Base-by-base conservation (phyloP, 345 rosid species). In the Rhodomyrtus tomentosa region DNA sequence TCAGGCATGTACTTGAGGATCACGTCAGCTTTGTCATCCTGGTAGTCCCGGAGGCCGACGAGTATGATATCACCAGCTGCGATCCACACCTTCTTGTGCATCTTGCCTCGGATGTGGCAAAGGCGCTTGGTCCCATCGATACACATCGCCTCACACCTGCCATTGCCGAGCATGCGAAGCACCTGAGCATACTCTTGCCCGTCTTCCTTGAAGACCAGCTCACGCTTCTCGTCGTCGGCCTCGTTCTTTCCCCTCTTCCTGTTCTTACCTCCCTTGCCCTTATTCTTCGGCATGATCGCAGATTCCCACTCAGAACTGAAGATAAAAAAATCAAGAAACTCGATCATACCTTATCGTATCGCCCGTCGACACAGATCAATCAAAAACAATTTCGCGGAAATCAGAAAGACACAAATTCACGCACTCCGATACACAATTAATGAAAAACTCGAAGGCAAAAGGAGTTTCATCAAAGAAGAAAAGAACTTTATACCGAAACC, bases 51-150 rank as follows among this genome's bases (percentile, higher is more conserved):
- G 85, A 91, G 90, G 25, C 91, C 90, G 2, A 91, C 91, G 8
- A 91, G 91, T 27, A 91, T 89, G 48, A 91, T 88, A 73, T 91
- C 93, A 12, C 90, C 91, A 10, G 90, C 90, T 14, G 90, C 90
- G n/a, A 91, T 89, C 93, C 93, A 91, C 27, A 91, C 93, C 86
- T 91, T 91, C 89, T 91, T 89, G 86, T 89, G 93, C 93, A 91
- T 91, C 93, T 91, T 89, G 10, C 93, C 93, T 11, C 93, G 87
- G 73, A 91, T 91, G 85, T 91, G 93, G 81, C 93, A 89, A 80
- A 91, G 89, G 3, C 93, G 91, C 88, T 89, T 91, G 80, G 87
- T 85, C 24, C 91, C 91, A 58, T 91, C 93, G 42, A 91, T 89
- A 86, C 93, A 91, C 89, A 58, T 87, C 80, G 93, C 93, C 81